These are phyloP conservation scores for Ophiostoma perfectum DNA, from an alignment of 2,329 filamentous ascomycete species.

Conservation along the genomic window DNA sequence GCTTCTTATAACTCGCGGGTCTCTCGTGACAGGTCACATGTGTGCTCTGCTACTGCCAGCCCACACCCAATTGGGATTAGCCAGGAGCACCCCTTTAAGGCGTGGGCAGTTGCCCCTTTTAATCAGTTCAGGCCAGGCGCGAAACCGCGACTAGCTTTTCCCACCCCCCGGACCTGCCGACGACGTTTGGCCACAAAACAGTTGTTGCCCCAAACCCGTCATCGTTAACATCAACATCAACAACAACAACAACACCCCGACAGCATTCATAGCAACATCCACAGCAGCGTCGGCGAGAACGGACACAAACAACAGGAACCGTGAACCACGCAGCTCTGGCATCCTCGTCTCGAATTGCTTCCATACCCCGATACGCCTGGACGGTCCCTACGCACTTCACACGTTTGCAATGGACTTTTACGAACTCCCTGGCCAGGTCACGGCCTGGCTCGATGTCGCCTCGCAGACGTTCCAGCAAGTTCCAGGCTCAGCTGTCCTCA, in stretches of 20 bases:
- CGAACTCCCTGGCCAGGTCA: constrained; percentile 51
- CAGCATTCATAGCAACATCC: neutral
- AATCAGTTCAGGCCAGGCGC: neutral
- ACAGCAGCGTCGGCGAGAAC: neutral
- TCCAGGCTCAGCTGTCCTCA: constrained; percentile 86
- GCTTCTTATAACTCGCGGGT: too few relatives aligned
- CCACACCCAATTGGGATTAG: neutral
- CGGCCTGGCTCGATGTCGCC: constrained; percentile 48
- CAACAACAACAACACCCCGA: neutral
- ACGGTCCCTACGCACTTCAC: neutral
- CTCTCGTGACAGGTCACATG: neutral
- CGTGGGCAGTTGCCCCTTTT: constrained; percentile 14
- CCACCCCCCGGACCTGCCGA: constrained; percentile 14
- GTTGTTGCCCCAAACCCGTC: neutral
- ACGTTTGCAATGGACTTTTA: constrained; percentile 55
- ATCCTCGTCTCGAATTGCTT: too few relatives aligned
- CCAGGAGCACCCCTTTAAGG: neutral
- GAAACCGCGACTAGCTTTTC: constrained; percentile 11
- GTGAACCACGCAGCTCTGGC: too few relatives aligned
- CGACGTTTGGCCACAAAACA: neutral
- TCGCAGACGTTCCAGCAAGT: constrained; percentile 75
- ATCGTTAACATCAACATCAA: neutral
- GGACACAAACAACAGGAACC: neutral
- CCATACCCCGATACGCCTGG: too few relatives aligned
- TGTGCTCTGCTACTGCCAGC: too few relatives aligned